phyloP scores from a whole-genome alignment of 2,329 filamentous ascomycete species.

The Ascochyta lentis region DNA sequence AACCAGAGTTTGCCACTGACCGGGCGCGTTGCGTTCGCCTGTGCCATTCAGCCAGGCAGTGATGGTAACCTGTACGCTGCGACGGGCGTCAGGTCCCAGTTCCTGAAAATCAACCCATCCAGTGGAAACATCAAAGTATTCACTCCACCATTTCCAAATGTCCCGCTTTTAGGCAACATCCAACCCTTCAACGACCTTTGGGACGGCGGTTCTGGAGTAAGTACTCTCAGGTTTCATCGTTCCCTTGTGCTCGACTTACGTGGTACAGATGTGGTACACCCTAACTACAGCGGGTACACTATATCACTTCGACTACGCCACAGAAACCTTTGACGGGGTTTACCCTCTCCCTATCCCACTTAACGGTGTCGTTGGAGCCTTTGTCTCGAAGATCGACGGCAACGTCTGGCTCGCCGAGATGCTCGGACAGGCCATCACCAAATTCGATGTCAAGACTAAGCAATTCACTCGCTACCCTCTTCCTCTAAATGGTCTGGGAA shows the following conservation, averaged over 20 bases:
- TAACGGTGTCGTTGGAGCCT: conserved; percentile 15
- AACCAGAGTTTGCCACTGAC: conserved; percentile 12
- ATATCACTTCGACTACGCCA: conserved; percentile 19
- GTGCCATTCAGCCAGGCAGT: conserved; percentile 13
- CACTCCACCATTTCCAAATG: conserved; percentile 15
- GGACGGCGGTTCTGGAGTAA: conserved; percentile 9
- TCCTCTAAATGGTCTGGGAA: conserved; percentile 10
- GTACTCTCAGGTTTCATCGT: neutral
- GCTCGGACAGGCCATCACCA: conserved; percentile 19
- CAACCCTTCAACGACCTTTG: conserved; percentile 19
- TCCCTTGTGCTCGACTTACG: neutral
- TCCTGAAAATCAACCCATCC: conserved; percentile 13
- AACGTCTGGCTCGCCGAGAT: conserved; percentile 20
- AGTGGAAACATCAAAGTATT: conserved; percentile 17
- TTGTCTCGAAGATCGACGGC: conserved; percentile 18
- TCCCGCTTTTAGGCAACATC: conserved; percentile 16
- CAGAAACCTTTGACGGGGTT: conserved; percentile 18
- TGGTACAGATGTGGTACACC: conserved; percentile 17
- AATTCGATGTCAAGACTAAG: conserved; percentile 14
- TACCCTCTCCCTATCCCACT: conserved; percentile 18
- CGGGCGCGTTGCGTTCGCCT: conserved; percentile 13
- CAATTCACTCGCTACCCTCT: conserved; percentile 19
- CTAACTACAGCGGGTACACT: conserved; percentile 18
- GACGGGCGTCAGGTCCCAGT: conserved; percentile 17
- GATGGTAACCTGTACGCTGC: conserved; percentile 18